Evolutionary conservation across 1,139 yeast genomes (phyloP).

Genomic region (Blastobotrys serpentis): DNA sequence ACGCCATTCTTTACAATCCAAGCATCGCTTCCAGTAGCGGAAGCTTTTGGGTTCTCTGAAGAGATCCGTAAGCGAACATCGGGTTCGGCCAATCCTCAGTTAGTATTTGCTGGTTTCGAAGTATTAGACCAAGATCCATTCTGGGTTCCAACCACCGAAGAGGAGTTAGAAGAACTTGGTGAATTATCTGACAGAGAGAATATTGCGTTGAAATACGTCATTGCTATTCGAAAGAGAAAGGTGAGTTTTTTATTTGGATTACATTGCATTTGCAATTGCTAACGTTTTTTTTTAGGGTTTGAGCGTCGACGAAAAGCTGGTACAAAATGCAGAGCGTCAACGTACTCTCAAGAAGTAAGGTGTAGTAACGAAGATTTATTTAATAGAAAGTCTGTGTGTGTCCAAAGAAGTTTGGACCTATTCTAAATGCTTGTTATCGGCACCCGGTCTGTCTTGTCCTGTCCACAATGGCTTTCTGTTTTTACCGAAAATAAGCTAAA

Average conservation of each 20-base stretch:
- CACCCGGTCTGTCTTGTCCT: no score
- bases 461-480: no score
- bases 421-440: not conserved
- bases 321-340: slow-evolving; percentile 90
- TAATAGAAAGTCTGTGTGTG: not conserved
- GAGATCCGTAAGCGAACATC: slow-evolving; percentile 91
- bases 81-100: slow-evolving; percentile 96
- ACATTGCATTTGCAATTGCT: no score
- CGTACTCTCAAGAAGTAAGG: slow-evolving; percentile 50
- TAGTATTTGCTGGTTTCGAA: slow-evolving; percentile 87
- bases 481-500: no score
- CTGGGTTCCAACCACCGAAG: slow-evolving; percentile 99
- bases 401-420: not conserved
- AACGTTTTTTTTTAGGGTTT: no score
- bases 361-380: not conserved
- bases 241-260: no score
- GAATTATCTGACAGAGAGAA: slow-evolving; percentile 92
- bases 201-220: slow-evolving; percentile 83
- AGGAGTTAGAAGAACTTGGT: slow-evolving; percentile 90
- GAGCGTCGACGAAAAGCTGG: slow-evolving; percentile 84
- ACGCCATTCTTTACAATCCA: slow-evolving; percentile 90
- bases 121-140: slow-evolving; percentile 88
- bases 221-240: slow-evolving; percentile 75
- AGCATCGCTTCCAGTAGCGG: slow-evolving; percentile 88
- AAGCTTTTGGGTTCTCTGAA: slow-evolving; percentile 95